phyloP scores from a whole-genome alignment of 495 filamentous ascomycete species.

The Penicillium steckii region DNA sequence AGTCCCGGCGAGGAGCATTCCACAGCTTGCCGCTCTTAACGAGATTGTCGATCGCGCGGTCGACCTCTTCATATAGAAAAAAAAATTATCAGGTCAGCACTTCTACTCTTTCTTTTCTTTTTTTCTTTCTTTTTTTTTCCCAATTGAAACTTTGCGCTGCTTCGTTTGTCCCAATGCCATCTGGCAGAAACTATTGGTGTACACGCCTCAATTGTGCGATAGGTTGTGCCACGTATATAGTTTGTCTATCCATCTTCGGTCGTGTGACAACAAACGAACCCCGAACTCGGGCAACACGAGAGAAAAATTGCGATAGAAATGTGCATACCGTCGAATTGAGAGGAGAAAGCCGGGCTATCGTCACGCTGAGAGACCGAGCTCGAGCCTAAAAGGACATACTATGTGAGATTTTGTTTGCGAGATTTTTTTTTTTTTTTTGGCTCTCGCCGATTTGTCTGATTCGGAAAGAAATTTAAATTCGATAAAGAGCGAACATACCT shows the following conservation, averaged over 20 bases:
- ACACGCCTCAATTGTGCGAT: not conserved
- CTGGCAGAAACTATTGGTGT: not conserved
- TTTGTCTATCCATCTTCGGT: not conserved
- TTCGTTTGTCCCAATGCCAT: no score
- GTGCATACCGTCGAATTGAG: slow-evolving; percentile 85
- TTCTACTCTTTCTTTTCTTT: not conserved
- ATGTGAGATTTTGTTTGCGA: slow-evolving; percentile 28
- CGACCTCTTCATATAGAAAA: slow-evolving; percentile 71
- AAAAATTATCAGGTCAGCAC: slow-evolving; percentile 20
- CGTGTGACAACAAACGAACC: not conserved
- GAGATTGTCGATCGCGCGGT: slow-evolving; percentile 92
- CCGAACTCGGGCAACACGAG: not conserved
- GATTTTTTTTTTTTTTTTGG: not conserved
- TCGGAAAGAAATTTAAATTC: not conserved
- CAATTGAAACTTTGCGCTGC: not conserved
- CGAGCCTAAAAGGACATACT: slow-evolving; percentile 55
- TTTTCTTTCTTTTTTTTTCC: not conserved
- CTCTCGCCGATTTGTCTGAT: not conserved
- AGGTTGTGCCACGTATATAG: not conserved
- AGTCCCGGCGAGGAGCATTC: slow-evolving; percentile 79
- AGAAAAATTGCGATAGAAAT: slow-evolving; percentile 5
- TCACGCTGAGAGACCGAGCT: slow-evolving; percentile 75
- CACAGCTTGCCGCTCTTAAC: slow-evolving; percentile 95
- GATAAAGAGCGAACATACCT: slow-evolving; percentile 55
- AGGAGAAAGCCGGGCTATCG: slow-evolving; percentile 75